phyloP scores from a whole-genome alignment of 495 filamentous ascomycete genomes.

The Pseudevernia furfuracea region DNA sequence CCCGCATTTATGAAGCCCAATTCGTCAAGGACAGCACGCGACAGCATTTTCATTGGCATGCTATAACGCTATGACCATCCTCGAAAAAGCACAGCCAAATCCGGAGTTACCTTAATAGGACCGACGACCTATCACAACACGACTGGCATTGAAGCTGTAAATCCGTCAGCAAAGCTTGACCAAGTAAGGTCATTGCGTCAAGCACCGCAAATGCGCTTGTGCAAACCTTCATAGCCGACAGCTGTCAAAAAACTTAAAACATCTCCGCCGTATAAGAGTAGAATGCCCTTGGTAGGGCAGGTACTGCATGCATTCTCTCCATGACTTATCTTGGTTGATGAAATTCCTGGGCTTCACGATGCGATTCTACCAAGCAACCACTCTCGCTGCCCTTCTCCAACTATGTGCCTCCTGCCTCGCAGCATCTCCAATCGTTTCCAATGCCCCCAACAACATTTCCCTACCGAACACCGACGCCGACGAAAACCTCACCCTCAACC shows the following conservation, averaged over 20 bases:
- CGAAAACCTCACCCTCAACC: not conserved
- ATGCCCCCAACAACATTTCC: not conserved
- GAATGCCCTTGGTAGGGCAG: not conserved
- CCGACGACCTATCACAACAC: not conserved
- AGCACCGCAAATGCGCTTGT: not conserved
- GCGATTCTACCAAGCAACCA: not conserved
- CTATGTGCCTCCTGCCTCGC: not conserved
- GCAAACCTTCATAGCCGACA: not conserved
- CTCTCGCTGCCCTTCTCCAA: not conserved
- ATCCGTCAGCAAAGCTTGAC: not conserved
- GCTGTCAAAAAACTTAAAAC: not conserved
- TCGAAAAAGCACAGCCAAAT: not conserved
- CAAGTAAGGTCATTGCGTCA: not conserved
- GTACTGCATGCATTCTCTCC: not conserved
- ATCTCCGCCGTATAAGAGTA: not conserved
- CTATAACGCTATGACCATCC: not conserved
- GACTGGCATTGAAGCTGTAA: not conserved
- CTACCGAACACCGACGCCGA: not conserved
- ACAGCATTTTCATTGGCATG: not conserved
- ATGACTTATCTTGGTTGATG: not conserved
- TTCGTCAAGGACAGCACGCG: not conserved
- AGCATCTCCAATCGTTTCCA: not conserved
- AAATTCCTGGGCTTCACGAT: not conserved
- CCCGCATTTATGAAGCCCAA: too few relatives aligned
- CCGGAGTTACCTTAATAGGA: not conserved